Percentiles rank a stretch among this genome's conserved stretches.
Evolutionary conservation across 208 protist species (phyloP).

Genomic region (Crithidia acanthocephali): DNA sequence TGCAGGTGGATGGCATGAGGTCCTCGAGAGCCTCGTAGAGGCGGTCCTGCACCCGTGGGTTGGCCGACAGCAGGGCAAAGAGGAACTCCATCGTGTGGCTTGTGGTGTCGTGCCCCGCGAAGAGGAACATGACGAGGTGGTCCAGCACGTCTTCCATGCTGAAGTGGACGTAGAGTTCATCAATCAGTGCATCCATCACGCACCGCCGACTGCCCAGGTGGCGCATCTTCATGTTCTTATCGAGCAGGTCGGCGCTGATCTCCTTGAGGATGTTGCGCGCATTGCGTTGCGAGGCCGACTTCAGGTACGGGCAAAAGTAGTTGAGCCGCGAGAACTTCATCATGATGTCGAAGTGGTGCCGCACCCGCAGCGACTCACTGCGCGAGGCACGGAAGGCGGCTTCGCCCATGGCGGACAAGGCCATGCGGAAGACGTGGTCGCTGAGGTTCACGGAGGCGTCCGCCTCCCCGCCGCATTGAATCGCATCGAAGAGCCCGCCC

Average conservation of each 20-base stretch:
- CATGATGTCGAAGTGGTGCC: slow-evolving; percentile 45
- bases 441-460: slow-evolving; percentile 43
- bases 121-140: slow-evolving; percentile 63
- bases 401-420: slow-evolving; percentile 51
- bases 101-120: slow-evolving; percentile 64
- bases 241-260: slow-evolving; percentile 38
- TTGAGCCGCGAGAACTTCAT: slow-evolving; percentile 52
- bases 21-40: slow-evolving; percentile 48
- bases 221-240: slow-evolving; percentile 36
- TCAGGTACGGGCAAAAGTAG: slow-evolving; percentile 63
- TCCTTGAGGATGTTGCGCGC: slow-evolving; percentile 36
- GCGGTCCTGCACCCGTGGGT: slow-evolving; percentile 43
- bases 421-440: slow-evolving; percentile 52
- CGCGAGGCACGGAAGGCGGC: slow-evolving; percentile 53
- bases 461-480: slow-evolving; percentile 32
- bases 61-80: slow-evolving; percentile 42
- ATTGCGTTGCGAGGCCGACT: slow-evolving; percentile 39
- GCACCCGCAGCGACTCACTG: slow-evolving; percentile 41
- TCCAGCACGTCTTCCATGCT: slow-evolving; percentile 48
- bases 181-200: slow-evolving; percentile 55
- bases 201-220: slow-evolving; percentile 29
- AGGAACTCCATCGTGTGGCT: slow-evolving; percentile 60
- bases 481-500: slow-evolving; percentile 35
- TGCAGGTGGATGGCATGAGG: slow-evolving; percentile 43
- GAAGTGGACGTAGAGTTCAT: slow-evolving; percentile 44